phyloP scores from a whole-genome alignment of 108 stramenopile species.

The Cyclotella cryptica region DNA sequence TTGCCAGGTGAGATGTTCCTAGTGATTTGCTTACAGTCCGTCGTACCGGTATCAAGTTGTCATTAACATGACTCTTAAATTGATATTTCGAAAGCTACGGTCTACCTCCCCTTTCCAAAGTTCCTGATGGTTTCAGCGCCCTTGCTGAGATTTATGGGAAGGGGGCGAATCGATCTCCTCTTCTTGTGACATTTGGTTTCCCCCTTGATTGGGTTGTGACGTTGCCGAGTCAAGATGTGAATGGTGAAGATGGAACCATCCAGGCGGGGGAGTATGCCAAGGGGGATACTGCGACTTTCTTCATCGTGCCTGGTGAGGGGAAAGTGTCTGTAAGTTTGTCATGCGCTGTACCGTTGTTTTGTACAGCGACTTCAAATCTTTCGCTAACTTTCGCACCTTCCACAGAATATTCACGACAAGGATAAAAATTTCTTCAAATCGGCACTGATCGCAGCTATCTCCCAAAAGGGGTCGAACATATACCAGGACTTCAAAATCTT shows the following conservation, averaged over 20 bases:
- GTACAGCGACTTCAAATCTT: neutral
- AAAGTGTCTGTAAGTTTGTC: conserved; percentile 66
- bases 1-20: conserved; percentile 51
- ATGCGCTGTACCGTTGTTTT: neutral
- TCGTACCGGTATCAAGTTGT: neutral
- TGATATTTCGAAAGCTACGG: conserved; percentile 60
- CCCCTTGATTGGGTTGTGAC: conserved; percentile 94
- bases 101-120: conserved; percentile 65
- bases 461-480: conserved; percentile 90
- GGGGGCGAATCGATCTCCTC: conserved; percentile 85
- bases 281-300: conserved; percentile 96
- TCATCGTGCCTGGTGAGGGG: conserved; percentile 67
- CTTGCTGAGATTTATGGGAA: conserved; percentile 89
- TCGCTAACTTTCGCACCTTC: neutral
- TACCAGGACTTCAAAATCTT: conserved; percentile 95
- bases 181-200: conserved; percentile 86
- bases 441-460: conserved; percentile 72
- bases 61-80: neutral
- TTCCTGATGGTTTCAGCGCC: conserved; percentile 86
- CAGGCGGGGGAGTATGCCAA: conserved; percentile 95
- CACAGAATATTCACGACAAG: conserved; percentile 63
- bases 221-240: conserved; percentile 88
- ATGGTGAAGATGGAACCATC: conserved; percentile 96
- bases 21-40: neutral
- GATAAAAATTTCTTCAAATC: conserved; percentile 75